Percentiles rank a stretch among this genome's conserved stretches.
These are phyloP conservation scores for Phytopythium cucurbitacearum DNA, from an alignment of 352 stramenopile genomes.

Conservation along the genomic window DNA sequence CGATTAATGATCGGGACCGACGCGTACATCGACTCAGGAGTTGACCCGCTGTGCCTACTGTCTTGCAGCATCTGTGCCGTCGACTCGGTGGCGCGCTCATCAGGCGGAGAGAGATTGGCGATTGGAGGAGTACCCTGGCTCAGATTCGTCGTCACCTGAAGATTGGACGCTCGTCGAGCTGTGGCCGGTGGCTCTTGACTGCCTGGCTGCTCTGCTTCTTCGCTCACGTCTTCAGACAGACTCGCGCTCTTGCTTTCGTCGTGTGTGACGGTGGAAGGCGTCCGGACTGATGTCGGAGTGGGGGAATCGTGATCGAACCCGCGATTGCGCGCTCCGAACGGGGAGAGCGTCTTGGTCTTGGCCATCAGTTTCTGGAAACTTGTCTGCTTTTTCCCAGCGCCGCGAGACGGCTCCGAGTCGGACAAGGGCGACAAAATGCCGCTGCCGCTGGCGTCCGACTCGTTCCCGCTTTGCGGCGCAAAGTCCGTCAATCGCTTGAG, in stretches of 20 bases:
- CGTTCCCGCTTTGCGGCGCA: constrained; percentile 3
- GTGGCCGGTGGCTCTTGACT: neutral
- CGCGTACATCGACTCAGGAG: neutral
- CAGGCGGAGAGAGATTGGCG: neutral
- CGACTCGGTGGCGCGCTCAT: neutral
- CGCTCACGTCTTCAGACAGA: neutral
- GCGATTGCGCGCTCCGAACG: constrained; percentile 24
- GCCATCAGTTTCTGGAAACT: constrained; percentile 65
- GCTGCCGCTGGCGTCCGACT: constrained; percentile 7
- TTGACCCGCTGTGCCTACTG: neutral
- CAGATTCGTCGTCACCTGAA: constrained; percentile 7
- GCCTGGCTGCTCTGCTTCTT: neutral
- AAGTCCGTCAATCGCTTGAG: constrained; percentile 16
- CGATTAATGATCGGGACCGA: constrained; percentile 31
- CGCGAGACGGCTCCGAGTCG: constrained; percentile 11
- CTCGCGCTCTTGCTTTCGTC: neutral
- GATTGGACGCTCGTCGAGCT: constrained; percentile 1
- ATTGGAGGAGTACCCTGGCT: neutral
- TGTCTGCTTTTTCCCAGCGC: constrained; percentile 29
- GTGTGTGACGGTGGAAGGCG: neutral
- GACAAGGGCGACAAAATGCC: constrained; percentile 7
- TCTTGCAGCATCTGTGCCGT: neutral
- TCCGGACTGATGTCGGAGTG: neutral
- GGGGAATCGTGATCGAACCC: neutral
- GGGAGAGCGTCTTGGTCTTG: constrained; percentile 61